Base-by-base conservation (phyloP, 2,329 filamentous ascomycete species). In the Capronia coronata region DNA sequence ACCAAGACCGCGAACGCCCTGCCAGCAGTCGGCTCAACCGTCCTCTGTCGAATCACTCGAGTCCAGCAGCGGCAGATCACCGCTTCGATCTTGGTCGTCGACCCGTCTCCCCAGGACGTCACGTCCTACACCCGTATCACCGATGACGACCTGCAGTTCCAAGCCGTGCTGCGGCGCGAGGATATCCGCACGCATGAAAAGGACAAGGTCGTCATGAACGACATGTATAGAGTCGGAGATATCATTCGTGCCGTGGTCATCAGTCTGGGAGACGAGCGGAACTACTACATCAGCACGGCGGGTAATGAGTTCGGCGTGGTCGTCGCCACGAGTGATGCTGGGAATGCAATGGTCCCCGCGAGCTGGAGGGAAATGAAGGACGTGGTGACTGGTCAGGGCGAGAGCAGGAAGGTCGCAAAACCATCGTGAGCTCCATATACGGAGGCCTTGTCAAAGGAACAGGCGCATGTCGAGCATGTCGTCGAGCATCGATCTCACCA, bases 341-440 rank as follows among this genome's bases (percentile, higher is more conserved):
- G 90, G 1, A 91, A 94, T 68, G 79, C 86, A 61, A 94, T 97
- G 89, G 85, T 86, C 62, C 91, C 93, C 1, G 79, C 94, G 48
- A 94, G 84, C 68, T 98, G 93, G 93, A 94, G 84, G 72, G 91
- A 97, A 70, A 94, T 94, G 71, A 79, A 80, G 63, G 91, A 97
- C 72, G 81, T 83, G 0, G 80, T 84, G 63, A 94, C 84, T 5
- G 89, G 88, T 2, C 64, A 74, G 39, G 81, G 75, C 59, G 93
- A 97, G 76, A 71, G 72, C 58, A 82, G 93, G 67, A 98, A 98
- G 74, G 93, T 96, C 51, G 93, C 93, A 16, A 93, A 94, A 71
- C 93, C 93, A 21, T 86, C 64, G 51, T 53, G 61, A 65, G n/a
- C 62, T 19, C 14, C 13, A 11, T n/a, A n/a, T n/a, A n/a, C n/a